Conservation (phyloP, 2,329 filamentous ascomycete genomes). For the Blastomyces emzantsi region DNA sequence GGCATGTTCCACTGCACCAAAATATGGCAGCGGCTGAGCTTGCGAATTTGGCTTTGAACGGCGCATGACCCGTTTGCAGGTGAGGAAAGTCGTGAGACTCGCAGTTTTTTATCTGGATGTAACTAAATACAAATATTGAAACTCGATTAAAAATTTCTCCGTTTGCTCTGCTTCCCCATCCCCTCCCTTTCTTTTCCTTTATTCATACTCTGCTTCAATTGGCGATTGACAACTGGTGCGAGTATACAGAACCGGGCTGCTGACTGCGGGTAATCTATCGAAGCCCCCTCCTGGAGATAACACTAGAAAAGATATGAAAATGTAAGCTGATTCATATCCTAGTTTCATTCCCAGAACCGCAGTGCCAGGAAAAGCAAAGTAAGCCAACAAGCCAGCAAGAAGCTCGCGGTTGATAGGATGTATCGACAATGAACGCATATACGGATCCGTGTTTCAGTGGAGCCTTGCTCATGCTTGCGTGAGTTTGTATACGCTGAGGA, state of each 20-base stretch:
- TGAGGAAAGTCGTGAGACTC: background rate
- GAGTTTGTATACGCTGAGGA: background rate
- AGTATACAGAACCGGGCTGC: background rate
- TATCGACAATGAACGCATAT: too few species aligned
- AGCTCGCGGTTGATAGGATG: too few species aligned
- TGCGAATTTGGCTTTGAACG: constrained; percentile 3
- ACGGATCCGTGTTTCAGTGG: background rate
- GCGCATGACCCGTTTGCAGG: background rate
- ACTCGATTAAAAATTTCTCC: background rate
- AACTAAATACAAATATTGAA: background rate
- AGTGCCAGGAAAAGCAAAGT: background rate
- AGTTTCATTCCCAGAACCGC: background rate
- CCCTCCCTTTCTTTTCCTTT: background rate
- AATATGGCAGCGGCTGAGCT: background rate
- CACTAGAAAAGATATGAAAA: background rate
- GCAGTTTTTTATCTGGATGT: background rate
- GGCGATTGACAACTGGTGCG: background rate
- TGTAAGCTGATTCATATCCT: background rate
- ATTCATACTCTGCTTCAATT: background rate
- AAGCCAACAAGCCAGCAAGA: background rate
- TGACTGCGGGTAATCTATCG: too few species aligned
- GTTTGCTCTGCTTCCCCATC: too few species aligned
- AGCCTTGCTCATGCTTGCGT: background rate
- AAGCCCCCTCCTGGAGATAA: background rate
- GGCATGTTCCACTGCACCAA: constrained; percentile 1